Evolutionary conservation across 805 yeast species (phyloP).

Genomic region (Kazachstania psychrophila): DNA sequence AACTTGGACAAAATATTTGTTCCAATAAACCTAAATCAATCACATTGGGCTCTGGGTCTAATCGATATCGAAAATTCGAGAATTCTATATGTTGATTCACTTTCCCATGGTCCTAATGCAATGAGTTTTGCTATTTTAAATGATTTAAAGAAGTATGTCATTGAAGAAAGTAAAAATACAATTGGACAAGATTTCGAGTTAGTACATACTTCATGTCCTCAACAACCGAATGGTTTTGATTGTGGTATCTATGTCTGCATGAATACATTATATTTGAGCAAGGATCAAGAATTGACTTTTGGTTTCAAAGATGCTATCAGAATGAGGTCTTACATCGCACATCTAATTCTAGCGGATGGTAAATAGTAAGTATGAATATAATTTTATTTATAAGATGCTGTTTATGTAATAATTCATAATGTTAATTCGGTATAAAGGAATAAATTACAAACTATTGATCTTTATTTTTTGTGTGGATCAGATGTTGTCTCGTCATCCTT

Average conservation of each 20-base stretch:
- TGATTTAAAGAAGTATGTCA: constrained; percentile 51
- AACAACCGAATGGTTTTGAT: constrained; percentile 82
- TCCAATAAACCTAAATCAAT: constrained; percentile 74
- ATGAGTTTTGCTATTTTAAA: constrained; percentile 33
- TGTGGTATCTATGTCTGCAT: constrained; percentile 93
- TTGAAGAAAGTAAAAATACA: constrained; percentile 48
- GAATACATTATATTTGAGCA: constrained; percentile 53
- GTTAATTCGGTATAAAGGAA: no score
- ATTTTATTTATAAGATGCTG: background rate
- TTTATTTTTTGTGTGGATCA: no score
- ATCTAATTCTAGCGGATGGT: constrained; percentile 16
- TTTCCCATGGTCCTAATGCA: constrained; percentile 36
- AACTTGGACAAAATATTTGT: constrained; percentile 58
- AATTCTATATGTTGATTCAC: constrained; percentile 71
- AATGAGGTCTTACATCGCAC: constrained; percentile 44
- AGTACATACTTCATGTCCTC: constrained; percentile 49
- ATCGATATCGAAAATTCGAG: constrained; percentile 52
- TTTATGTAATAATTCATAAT: no score
- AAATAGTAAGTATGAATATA: background rate
- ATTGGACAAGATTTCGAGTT: constrained; percentile 29
- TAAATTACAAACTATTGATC: no score
- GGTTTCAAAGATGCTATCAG: constrained; percentile 59
- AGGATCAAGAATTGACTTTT: constrained; percentile 42
- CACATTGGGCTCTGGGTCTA: constrained; percentile 90
- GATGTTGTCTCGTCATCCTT: no score